Evolutionary conservation across 78 protist species (phyloP).

Genomic region (Isochrysis galbana): DNA sequence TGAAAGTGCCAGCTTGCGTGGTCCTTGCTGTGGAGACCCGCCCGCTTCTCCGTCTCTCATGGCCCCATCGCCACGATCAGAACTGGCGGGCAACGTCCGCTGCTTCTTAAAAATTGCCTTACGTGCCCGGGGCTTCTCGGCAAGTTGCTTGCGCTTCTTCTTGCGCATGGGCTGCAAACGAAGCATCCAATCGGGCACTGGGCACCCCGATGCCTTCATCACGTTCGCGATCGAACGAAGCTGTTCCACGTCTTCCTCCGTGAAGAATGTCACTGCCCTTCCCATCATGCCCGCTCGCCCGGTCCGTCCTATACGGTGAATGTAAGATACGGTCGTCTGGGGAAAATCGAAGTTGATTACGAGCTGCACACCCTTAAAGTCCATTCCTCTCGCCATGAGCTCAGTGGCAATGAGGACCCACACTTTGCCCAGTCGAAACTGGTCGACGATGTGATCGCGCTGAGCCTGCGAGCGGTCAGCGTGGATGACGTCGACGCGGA

Average conservation of each 20-base stretch:
- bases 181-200: conserved; percentile 86
- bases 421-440: conserved; percentile 81
- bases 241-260: conserved; percentile 34
- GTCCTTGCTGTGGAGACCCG: too few species aligned
- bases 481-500: conserved; percentile 68
- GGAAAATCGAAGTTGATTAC: conserved; percentile 97
- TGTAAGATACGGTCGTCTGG: conserved; percentile 51
- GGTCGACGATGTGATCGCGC: conserved; percentile 70
- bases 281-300: conserved; percentile 85
- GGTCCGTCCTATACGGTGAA: conserved; percentile 82
- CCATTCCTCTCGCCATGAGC: conserved; percentile 95
- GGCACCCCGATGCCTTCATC: conserved; percentile 75
- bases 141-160: not conserved
- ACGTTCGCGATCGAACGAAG: conserved; percentile 72
- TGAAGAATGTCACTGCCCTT: not conserved
- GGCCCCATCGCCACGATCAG: too few species aligned
- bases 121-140: not conserved
- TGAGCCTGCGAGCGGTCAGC: conserved; percentile 61
- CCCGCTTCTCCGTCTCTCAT: too few species aligned
- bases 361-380: conserved; percentile 82
- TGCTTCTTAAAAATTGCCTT: not conserved
- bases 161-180: conserved; percentile 19
- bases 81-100: too few species aligned
- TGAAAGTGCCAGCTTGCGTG: too few species aligned
- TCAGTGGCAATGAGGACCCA: conserved; percentile 95